Conservation (phyloP, 352 stramenopile genomes). For the Lagenidium sp. region DNA sequence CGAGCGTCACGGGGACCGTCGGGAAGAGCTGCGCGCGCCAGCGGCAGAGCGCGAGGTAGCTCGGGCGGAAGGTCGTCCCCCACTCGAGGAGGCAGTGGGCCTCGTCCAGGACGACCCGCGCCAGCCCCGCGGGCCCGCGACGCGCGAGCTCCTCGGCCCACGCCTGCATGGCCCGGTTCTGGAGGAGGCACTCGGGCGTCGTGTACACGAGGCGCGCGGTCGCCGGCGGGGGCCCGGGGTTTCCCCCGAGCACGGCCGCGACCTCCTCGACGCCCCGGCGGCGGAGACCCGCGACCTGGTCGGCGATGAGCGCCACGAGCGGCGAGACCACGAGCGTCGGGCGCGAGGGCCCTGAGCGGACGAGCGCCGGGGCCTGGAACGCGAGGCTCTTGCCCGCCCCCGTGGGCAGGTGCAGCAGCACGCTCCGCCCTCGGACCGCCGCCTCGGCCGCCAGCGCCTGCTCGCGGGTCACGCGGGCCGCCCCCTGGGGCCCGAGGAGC, state of each 20-base stretch:
- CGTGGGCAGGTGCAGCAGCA: conserved; percentile 72
- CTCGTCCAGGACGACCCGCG: conserved; percentile 66
- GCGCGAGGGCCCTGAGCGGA: conserved; percentile 17
- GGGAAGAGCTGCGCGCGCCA: conserved; percentile 37
- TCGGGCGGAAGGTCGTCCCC: conserved; percentile 65
- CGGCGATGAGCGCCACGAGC: conserved; percentile 68
- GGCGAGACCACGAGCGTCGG: conserved; percentile 67
- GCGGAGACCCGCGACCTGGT: conserved; percentile 59
- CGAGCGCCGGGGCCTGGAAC: conserved; percentile 63
- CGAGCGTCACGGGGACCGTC: conserved; percentile 53
- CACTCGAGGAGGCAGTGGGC: conserved; percentile 76
- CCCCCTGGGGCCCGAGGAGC: conserved; percentile 23
- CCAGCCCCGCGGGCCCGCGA: conserved; percentile 19
- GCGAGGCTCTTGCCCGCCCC: conserved; percentile 74
- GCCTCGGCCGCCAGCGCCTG: conserved; percentile 33
- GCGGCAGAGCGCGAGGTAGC: conserved; percentile 54
- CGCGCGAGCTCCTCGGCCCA: conserved; percentile 25
- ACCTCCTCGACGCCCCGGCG: conserved; percentile 46
- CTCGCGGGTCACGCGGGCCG: too few relatives aligned
- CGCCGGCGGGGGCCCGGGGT: conserved; percentile 9
- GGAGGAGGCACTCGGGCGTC: conserved; percentile 68
- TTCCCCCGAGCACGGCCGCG: conserved; percentile 41
- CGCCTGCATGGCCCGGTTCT: conserved; percentile 44
- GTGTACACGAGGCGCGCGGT: conserved; percentile 62
- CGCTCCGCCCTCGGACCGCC: conserved; percentile 37